phyloP scores from a whole-genome alignment of 2,329 filamentous ascomycete species.

The Cladobotryum protrusum region DNA sequence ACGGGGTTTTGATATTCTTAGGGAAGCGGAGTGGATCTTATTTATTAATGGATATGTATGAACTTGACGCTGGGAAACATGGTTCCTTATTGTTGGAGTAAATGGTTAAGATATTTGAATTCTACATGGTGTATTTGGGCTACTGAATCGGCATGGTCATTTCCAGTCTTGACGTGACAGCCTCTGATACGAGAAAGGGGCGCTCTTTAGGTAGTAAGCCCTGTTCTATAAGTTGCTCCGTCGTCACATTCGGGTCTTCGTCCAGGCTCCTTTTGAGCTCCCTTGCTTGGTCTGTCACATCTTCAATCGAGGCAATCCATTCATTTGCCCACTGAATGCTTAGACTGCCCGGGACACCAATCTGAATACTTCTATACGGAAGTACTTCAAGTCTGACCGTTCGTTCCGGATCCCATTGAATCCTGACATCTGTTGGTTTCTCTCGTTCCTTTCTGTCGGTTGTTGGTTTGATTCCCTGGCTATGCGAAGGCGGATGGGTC shows the following conservation, averaged over 20 bases:
- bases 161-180: conserved; percentile 25
- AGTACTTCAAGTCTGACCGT: conserved; percentile 38
- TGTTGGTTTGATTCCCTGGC: neutral
- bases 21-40: too few species aligned
- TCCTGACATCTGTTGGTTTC: conserved; percentile 36
- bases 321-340: conserved; percentile 41
- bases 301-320: conserved; percentile 49
- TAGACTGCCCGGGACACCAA: conserved; percentile 47
- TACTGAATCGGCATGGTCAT: conserved; percentile 20
- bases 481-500: conserved; percentile 14
- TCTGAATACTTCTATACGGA: conserved; percentile 52
- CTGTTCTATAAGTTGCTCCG: conserved; percentile 29
- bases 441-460: conserved; percentile 15
- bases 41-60: too few species aligned
- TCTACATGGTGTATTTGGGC: too few species aligned
- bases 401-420: conserved; percentile 61
- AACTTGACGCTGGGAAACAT: too few species aligned
- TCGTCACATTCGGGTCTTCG: conserved; percentile 27
- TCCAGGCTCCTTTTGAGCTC: conserved; percentile 42
- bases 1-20: too few species aligned
- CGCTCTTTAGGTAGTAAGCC: conserved; percentile 40
- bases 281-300: conserved; percentile 50
- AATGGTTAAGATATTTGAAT: too few species aligned
- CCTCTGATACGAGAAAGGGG: conserved; percentile 35
- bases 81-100: too few species aligned